These are phyloP conservation scores for Aspergillus mulundensis DNA, from an alignment of 495 filamentous ascomycete species.

Conservation along the genomic window DNA sequence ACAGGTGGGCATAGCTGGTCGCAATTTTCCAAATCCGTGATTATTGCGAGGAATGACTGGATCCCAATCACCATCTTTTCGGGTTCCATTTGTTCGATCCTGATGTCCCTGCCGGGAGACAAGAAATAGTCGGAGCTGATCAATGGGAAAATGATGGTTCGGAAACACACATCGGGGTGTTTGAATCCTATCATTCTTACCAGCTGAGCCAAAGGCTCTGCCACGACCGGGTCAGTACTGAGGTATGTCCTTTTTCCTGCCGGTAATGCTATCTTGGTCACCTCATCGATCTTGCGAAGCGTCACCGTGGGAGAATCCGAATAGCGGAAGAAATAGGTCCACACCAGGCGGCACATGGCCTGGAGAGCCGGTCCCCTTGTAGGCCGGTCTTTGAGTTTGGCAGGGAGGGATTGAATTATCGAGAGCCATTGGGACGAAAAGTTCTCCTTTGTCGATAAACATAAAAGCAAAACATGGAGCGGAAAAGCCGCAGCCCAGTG, in stretches of 20 bases:
- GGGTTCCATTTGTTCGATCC: slow-evolving; percentile 89
- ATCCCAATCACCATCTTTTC: slow-evolving; percentile 97
- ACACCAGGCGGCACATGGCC: slow-evolving; percentile 86
- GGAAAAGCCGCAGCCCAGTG: slow-evolving; percentile 89
- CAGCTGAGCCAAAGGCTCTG: slow-evolving; percentile 86
- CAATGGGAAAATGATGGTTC: slow-evolving; percentile 85
- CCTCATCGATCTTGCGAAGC: slow-evolving; percentile 79
- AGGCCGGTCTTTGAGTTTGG: slow-evolving; percentile 76
- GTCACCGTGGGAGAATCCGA: slow-evolving; percentile 64
- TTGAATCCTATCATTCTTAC: slow-evolving; percentile 94
- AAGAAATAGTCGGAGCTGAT: slow-evolving; percentile 85
- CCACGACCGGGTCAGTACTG: slow-evolving; percentile 72
- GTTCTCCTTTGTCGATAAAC: slow-evolving; percentile 77
- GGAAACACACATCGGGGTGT: slow-evolving; percentile 88
- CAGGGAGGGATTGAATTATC: slow-evolving; percentile 67
- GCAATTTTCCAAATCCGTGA: slow-evolving; percentile 88
- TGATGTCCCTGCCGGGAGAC: slow-evolving; percentile 69
- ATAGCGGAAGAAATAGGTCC: slow-evolving; percentile 90
- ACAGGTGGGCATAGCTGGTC: slow-evolving; percentile 78
- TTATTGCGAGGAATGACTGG: slow-evolving; percentile 83
- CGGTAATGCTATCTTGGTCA: slow-evolving; percentile 76
- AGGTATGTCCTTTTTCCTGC: slow-evolving; percentile 71
- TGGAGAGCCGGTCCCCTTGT: slow-evolving; percentile 79
- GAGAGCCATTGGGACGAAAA: slow-evolving; percentile 84
- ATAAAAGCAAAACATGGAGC: slow-evolving; percentile 76